Conservation (phyloP, 2,329 filamentous ascomycete species). For the Chaetomium globosum region DNA sequence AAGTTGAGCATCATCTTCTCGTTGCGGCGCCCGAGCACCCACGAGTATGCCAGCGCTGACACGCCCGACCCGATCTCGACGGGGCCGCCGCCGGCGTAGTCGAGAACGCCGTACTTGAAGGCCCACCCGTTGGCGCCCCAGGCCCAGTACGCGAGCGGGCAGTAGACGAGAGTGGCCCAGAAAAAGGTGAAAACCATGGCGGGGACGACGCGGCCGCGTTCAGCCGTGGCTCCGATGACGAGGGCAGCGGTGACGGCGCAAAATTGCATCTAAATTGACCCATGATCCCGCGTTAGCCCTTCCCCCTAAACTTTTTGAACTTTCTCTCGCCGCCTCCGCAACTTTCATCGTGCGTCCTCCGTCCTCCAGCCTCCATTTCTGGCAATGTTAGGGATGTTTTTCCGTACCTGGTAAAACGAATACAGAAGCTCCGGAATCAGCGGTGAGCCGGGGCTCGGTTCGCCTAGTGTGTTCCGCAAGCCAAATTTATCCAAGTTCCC, state of each 20-base stretch:
- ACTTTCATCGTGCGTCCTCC: neutral
- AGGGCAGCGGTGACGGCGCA: slow-evolving; percentile 90
- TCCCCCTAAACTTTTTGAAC: too few relatives aligned
- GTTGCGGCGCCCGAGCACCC: slow-evolving; percentile 92
- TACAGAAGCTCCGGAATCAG: slow-evolving; percentile 88
- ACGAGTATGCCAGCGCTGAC: slow-evolving; percentile 91
- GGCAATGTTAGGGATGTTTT: neutral
- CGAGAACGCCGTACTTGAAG: slow-evolving; percentile 85
- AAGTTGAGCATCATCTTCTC: slow-evolving; percentile 99
- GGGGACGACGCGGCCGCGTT: slow-evolving; percentile 88
- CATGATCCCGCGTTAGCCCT: neutral
- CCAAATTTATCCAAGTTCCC: slow-evolving; percentile 89
- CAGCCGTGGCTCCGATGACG: slow-evolving; percentile 86
- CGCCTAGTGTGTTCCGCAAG: slow-evolving; percentile 78
- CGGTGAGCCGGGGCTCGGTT: slow-evolving; percentile 84
- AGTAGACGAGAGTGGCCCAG: slow-evolving; percentile 98
- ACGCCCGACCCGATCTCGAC: slow-evolving; percentile 96
- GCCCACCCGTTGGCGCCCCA: slow-evolving; percentile 97
- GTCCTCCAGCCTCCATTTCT: neutral
- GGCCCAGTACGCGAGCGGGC: slow-evolving; percentile 92
- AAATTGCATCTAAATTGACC: slow-evolving; percentile 81
- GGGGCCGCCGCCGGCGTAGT: slow-evolving; percentile 94
- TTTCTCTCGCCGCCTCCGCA: neutral
- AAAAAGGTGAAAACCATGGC: slow-evolving; percentile 94
- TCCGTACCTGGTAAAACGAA: slow-evolving; percentile 84